A percentile compares a stretch with the other conserved stretches of the same genome.
phyloP scores from a whole-genome alignment of 2,329 filamentous ascomycete species.

The Herpotrichia juniperi region DNA sequence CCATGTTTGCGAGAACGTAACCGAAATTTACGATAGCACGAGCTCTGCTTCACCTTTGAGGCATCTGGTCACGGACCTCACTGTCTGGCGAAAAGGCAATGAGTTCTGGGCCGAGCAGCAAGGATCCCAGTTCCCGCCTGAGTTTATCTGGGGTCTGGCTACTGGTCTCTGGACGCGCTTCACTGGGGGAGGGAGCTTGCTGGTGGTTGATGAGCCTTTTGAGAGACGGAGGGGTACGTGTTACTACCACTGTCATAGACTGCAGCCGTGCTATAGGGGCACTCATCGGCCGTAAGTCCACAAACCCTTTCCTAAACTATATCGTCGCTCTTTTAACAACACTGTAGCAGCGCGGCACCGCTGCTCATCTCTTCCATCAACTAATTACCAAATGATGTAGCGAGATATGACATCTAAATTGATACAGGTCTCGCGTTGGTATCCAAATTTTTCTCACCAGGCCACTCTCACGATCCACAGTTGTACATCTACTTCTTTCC shows the following conservation, averaged over 20 bases:
- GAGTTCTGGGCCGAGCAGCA: not conserved
- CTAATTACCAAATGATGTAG: too few relatives aligned
- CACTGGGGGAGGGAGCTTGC: not conserved
- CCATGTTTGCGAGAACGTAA: not conserved
- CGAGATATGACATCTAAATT: too few relatives aligned
- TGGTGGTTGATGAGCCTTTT: not conserved
- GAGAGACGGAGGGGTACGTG: not conserved
- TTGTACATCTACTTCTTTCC: too few relatives aligned
- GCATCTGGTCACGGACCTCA: not conserved
- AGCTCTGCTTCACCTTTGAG: not conserved
- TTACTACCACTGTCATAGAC: conserved; percentile 11
- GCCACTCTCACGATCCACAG: too few relatives aligned
- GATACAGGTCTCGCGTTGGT: too few relatives aligned
- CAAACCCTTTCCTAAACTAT: too few relatives aligned
- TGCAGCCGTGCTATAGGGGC: too few relatives aligned
- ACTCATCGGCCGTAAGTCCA: too few relatives aligned
- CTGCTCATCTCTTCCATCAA: too few relatives aligned
- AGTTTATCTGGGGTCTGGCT: not conserved
- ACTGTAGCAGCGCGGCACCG: too few relatives aligned
- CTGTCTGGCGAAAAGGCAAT: not conserved
- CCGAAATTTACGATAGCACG: not conserved
- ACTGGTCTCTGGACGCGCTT: not conserved
- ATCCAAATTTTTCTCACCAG: too few relatives aligned
- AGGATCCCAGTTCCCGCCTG: not conserved
- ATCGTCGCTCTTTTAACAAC: too few relatives aligned